Conservation (phyloP, 1,284 basidiomycete genomes). For the Marasmius tenuissimus region DNA sequence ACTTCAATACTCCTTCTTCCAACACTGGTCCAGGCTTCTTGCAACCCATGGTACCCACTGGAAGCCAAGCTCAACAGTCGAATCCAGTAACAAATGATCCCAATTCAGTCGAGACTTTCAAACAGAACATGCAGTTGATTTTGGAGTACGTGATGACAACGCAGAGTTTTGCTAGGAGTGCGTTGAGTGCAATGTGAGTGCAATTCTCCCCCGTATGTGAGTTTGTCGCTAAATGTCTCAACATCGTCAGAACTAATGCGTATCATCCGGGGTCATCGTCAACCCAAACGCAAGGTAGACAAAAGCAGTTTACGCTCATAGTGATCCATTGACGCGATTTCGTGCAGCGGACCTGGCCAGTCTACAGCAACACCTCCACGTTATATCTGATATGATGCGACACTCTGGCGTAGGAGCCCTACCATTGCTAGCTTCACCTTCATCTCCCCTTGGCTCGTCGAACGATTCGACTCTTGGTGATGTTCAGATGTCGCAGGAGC, state of each 20-base stretch:
- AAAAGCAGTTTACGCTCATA: background rate
- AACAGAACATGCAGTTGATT: conserved; percentile 48
- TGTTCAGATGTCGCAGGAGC: background rate
- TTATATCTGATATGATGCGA: conserved; percentile 44
- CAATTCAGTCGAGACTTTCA: conserved; percentile 56
- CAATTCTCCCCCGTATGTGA: background rate
- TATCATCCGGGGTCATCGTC: conserved; percentile 51
- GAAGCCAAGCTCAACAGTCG: background rate
- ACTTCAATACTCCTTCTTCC: background rate
- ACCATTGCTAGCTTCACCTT: conserved; percentile 23
- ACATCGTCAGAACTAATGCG: conserved; percentile 44
- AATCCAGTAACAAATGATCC: conserved; percentile 32
- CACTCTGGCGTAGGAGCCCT: conserved; percentile 54
- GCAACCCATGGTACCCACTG: background rate
- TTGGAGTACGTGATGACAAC: conserved; percentile 44
- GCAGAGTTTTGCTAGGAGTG: conserved; percentile 42
- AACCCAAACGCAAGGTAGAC: conserved; percentile 46
- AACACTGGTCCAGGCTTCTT: background rate
- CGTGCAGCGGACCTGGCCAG: conserved; percentile 41
- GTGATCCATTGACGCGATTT: background rate
- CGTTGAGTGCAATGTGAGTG: conserved; percentile 52
- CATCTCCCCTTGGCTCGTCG: conserved; percentile 21
- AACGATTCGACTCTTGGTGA: conserved; percentile 10
- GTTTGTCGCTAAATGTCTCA: background rate
- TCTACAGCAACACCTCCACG: conserved; percentile 44